Percentiles rank a stretch among this genome's conserved stretches.
Conservation (phyloP, 1,284 basidiomycete species). For the Austroboletus niveus region DNA sequence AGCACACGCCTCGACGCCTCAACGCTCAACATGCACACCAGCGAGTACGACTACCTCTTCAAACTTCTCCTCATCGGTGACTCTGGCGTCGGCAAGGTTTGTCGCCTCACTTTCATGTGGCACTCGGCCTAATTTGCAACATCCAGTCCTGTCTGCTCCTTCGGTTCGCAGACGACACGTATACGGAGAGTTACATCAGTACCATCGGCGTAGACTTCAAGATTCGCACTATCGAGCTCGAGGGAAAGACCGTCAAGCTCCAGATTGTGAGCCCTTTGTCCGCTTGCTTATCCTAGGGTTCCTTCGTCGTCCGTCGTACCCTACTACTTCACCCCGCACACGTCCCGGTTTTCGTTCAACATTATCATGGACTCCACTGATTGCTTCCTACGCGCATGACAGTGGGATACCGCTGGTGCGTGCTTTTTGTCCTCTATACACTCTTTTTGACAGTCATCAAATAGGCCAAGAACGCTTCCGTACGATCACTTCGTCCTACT, state of each 20-base stretch:
- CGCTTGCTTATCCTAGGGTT: not conserved
- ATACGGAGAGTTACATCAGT: conserved; percentile 98
- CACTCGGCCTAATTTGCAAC: conserved; percentile 11
- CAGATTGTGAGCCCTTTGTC: conserved; percentile 82
- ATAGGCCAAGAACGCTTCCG: conserved; percentile 94
- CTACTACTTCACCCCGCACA: conserved; percentile 1
- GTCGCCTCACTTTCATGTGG: conserved; percentile 46
- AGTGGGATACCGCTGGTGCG: conserved; percentile 93
- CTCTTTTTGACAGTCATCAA: not conserved
- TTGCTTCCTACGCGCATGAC: conserved; percentile 11
- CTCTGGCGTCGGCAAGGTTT: conserved; percentile 95
- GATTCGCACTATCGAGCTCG: conserved; percentile 99
- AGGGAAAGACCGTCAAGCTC: conserved; percentile 99
- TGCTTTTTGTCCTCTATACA: not conserved
- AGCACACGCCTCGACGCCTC: conserved; percentile 18
- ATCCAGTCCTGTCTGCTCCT: conserved; percentile 92
- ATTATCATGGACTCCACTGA: conserved; percentile 9
- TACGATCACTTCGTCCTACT: conserved; percentile 97
- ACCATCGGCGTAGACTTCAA: conserved; percentile 99
- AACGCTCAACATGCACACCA: conserved; percentile 69
- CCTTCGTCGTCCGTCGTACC: not conserved
- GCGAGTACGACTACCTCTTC: conserved; percentile 97
- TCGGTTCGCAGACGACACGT: conserved; percentile 99
- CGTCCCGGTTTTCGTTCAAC: not conserved
- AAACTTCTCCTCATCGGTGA: conserved; percentile 91